Evolutionary conservation across 1,284 basidiomycete genomes (phyloP).

Genomic region (Kalmanozyma brasiliensis): DNA sequence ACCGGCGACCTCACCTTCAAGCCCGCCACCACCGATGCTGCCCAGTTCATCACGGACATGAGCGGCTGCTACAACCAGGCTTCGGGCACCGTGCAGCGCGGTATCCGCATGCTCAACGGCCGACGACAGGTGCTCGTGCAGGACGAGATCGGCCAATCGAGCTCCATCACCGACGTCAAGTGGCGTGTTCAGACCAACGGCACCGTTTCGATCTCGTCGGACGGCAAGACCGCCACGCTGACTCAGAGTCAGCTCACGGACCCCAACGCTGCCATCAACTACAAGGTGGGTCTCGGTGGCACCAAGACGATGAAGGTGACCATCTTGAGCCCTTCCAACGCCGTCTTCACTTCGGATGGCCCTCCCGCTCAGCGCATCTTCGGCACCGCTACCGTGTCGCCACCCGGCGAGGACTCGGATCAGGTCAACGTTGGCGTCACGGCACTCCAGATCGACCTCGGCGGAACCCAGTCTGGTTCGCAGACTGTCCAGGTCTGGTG

Average conservation of each 20-base stretch:
- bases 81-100: constrained; percentile 79
- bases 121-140: constrained; percentile 84
- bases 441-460: constrained; percentile 80
- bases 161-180: constrained; percentile 71
- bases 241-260: constrained; percentile 72
- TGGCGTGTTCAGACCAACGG: constrained; percentile 98
- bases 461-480: constrained; percentile 29
- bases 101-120: constrained; percentile 85
- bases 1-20: constrained; percentile 75
- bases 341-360: constrained; percentile 52
- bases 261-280: constrained; percentile 73
- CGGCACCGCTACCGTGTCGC: constrained; percentile 74
- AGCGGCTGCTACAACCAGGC: constrained; percentile 79
- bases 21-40: constrained; percentile 79
- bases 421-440: constrained; percentile 82
- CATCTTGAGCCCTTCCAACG: constrained; percentile 75
- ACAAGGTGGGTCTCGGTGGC: constrained; percentile 50
- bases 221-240: constrained; percentile 74
- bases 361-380: constrained; percentile 69
- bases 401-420: constrained; percentile 72
- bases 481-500: constrained; percentile 71
- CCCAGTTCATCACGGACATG: constrained; percentile 84
- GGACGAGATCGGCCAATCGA: constrained; percentile 67
- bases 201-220: constrained; percentile 69
- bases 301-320: constrained; percentile 70